Evolutionary conservation across 371 early-diverging fungal species (phyloP), one percentile per base, ranked within the genome.

Genomic region (Syncephalastrum contaminatum): DNA sequence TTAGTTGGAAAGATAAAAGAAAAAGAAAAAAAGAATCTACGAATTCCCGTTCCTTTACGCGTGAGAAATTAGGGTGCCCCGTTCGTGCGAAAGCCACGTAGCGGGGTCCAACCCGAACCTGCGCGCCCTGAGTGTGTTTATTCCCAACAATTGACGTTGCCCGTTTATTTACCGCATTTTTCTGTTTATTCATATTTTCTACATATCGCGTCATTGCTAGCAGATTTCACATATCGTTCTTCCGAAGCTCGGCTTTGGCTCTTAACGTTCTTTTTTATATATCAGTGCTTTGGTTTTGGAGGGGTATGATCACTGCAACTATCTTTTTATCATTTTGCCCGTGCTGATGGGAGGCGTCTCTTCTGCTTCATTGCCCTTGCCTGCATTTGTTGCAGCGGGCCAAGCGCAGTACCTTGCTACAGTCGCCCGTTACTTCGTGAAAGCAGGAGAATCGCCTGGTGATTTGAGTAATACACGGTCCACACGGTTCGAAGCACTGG

Each of bases 401-500:
- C 3, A 59, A 25, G 1, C 53, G 44, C 36, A 57, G 53, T 27
- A 75, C 36, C 10, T 52, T 25, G 6, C 57, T 49, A 46, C 70
- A 80, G 27, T 64, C 59, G 5, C 55, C 47, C 43, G 64, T 56
- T 19, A 69, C 51, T 13, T 54, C 60, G 53, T 80, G 73, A 0
- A 72, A 68, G 51, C 80, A 80, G 1, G 60, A 66, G 6, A 77
- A 54, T 20, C 48, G 48, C 3, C 67, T 25, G 12, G 51, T 39
- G 2, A 73, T 48, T 5, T 3, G 16, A 2, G 19, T 41, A n/a
- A 64, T 40, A 54, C 80, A 81, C 0, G 56, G n/a, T 1, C 72
- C 75, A 60, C 86, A 85, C 1, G 41, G 18, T 53, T 83, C 75
- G 48, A 58, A 71, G 43, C 86, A 85, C 41, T 62, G 50, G 19